Percentiles rank a stretch among this genome's conserved stretches.
These are phyloP conservation scores for Alternaria ethzedia DNA, from an alignment of 2,329 filamentous ascomycete genomes.

Conservation along the genomic window DNA sequence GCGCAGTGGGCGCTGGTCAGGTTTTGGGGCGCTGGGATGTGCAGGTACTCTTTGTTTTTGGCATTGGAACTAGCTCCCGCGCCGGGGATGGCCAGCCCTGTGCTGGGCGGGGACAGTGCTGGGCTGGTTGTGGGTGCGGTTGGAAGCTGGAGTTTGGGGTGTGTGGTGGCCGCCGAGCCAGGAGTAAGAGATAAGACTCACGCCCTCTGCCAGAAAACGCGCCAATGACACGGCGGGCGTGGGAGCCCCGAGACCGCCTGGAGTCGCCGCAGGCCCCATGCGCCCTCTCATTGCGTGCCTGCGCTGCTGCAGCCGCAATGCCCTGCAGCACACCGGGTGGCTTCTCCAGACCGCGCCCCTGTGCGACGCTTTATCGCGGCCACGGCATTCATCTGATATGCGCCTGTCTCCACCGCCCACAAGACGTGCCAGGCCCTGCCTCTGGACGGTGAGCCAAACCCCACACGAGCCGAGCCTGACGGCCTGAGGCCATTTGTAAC, in stretches of 20 bases:
- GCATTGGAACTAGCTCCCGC: conserved; percentile 42
- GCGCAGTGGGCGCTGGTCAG: conserved; percentile 1
- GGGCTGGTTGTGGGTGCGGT: conserved; percentile 20
- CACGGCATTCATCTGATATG: not conserved
- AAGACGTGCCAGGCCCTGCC: not conserved
- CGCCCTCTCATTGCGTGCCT: conserved; percentile 22
- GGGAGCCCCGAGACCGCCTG: conserved; percentile 14
- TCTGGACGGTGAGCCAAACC: conserved; percentile 10
- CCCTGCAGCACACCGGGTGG: conserved; percentile 17
- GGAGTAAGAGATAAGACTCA: conserved; percentile 38
- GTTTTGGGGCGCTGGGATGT: conserved; percentile 31
- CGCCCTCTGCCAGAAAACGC: conserved; percentile 13
- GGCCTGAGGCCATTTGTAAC: conserved; percentile 23
- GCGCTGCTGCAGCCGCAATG: conserved; percentile 21
- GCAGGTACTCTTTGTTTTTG: conserved; percentile 45
- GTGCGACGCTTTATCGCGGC: conserved; percentile 8
- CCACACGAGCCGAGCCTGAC: conserved; percentile 21
- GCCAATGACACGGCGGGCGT: conserved; percentile 25
- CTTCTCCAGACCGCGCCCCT: not conserved
- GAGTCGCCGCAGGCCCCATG: conserved; percentile 13
- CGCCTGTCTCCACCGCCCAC: not conserved
- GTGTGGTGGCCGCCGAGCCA: conserved; percentile 24
- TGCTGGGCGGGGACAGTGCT: conserved; percentile 26
- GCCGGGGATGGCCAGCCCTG: conserved; percentile 39
- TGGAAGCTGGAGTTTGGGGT: conserved; percentile 24